Base-by-base conservation (phyloP, 805 yeast genomes). In the Lipomyces starkeyi region DNA sequence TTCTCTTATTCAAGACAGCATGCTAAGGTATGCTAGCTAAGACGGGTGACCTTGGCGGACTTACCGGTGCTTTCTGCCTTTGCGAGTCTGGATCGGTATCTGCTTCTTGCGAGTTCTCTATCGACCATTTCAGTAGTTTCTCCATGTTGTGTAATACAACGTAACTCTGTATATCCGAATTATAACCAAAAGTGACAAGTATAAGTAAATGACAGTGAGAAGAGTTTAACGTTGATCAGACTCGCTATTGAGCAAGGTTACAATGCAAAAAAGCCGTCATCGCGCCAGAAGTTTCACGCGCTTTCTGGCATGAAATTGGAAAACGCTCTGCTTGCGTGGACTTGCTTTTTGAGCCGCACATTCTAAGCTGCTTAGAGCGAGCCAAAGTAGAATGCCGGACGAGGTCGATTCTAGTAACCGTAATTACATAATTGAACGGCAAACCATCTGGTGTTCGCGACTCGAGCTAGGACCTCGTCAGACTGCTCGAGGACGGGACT, bases 41-140 rank as follows among this genome's bases (percentile, higher is more conserved):
- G 52, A 14, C 60, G 20, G 61, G 22, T 43, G 49, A 17, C 9
- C 3, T 17, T 11, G 17, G 13, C 20, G 11, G 20, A 9, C 71
- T 40, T 59, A 66, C 74, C 57, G 70, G 71, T 22, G 93, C 92
- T 9, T 83, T 80, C 0, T 93, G 93, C 3, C 85, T 85, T 69
- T 82, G 85, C 2, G 80, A 84, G 62, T 84, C 83, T 1, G 92
- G 90, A 63, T 86, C 91, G 65, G 88, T 83, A 73, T 72, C 71
- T 27, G 91, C 94, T 13, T 88, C 89, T 8, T 89, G 83, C 67
- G 92, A 84, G 76, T 90, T 86, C 55, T 93, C 90, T 60, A 91
- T 84, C 4, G 98, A 93, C 99, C 99, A 94, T 73, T 93, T 91
- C 71, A 94, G 79, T 69, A 94, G 79, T 78, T 93, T 93, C 69